These are phyloP conservation scores for Pleurotus ostreatus DNA, from an alignment of 768 basidiomycete genomes.

Conservation along the genomic window DNA sequence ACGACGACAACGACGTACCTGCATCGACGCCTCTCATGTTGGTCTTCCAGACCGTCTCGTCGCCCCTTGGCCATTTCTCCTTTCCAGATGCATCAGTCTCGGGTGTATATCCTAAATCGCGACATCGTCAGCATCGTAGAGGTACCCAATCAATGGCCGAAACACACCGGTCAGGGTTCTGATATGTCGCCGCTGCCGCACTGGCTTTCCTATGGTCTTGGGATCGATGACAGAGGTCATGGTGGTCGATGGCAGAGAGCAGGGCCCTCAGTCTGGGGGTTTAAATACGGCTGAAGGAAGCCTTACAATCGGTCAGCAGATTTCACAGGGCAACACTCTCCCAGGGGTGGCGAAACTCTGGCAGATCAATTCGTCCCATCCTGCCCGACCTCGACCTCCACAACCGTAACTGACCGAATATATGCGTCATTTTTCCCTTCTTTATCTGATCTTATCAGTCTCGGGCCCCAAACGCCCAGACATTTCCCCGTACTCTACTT, in stretches of 20 bases:
- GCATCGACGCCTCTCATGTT: constrained; percentile 59
- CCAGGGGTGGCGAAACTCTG: background rate
- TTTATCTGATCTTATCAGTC: constrained; percentile 7
- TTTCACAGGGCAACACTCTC: background rate
- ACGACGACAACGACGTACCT: constrained; percentile 9
- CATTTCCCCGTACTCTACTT: background rate
- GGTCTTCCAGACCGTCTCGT: constrained; percentile 70
- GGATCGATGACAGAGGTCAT: constrained; percentile 71
- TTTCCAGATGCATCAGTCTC: constrained; percentile 74
- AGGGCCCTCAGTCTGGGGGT: background rate
- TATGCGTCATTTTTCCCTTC: background rate
- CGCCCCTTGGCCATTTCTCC: constrained; percentile 83
- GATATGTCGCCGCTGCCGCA: constrained; percentile 58
- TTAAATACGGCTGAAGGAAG: constrained; percentile 3
- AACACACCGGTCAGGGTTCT: constrained; percentile 60
- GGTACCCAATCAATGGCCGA: background rate
- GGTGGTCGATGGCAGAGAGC: constrained; percentile 14
- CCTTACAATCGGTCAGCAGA: background rate
- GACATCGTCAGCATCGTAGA: background rate
- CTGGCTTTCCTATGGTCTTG: constrained; percentile 60
- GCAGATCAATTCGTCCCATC: background rate
- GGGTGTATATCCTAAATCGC: constrained; percentile 62
- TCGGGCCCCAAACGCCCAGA: background rate
- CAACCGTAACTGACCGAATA: background rate
- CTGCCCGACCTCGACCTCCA: background rate